Percentiles rank a stretch among this genome's conserved stretches.
Conservation (phyloP, 495 filamentous ascomycete species). For the Penicillium salamii region DNA sequence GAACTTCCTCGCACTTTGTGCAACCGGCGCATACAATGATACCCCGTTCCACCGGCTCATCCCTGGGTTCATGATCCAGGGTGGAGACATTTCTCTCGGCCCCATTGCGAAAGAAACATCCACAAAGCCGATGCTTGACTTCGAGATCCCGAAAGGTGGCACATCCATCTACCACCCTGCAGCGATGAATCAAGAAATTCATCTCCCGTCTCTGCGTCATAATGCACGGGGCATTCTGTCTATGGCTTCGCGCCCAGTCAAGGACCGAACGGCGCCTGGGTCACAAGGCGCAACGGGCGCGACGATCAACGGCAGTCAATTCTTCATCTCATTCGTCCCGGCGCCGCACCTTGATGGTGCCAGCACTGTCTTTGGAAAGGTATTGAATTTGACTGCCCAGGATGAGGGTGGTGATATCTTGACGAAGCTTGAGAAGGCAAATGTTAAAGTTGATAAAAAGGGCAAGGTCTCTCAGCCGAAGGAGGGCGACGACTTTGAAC, state of each 20-base stretch:
- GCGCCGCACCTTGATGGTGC: slow-evolving; percentile 91
- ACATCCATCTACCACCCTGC: slow-evolving; percentile 76
- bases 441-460: slow-evolving; percentile 88
- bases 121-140: slow-evolving; percentile 39
- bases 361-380: slow-evolving; percentile 90
- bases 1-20: slow-evolving; percentile 97
- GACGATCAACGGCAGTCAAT: slow-evolving; percentile 89
- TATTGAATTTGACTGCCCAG: slow-evolving; percentile 50
- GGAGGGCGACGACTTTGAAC: slow-evolving; percentile 44
- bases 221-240: slow-evolving; percentile 82
- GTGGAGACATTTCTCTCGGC: slow-evolving; percentile 71
- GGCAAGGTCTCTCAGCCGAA: slow-evolving; percentile 64
- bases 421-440: slow-evolving; percentile 68
- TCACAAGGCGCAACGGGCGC: slow-evolving; percentile 51
- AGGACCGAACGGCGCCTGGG: slow-evolving; percentile 51
- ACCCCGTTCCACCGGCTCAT: slow-evolving; percentile 92
- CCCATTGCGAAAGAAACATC: slow-evolving; percentile 42
- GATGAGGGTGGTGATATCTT: slow-evolving; percentile 47
- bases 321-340: slow-evolving; percentile 83
- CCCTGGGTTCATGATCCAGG: slow-evolving; percentile 88
- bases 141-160: slow-evolving; percentile 68
- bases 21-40: slow-evolving; percentile 78
- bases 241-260: slow-evolving; percentile 82
- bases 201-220: slow-evolving; percentile 72
- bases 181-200: slow-evolving; percentile 89